A percentile compares a stretch with the other conserved stretches of the same genome.
These are phyloP conservation scores for Colletotrichum musicola DNA, from an alignment of 2,329 filamentous ascomycete genomes.

Conservation along the genomic window DNA sequence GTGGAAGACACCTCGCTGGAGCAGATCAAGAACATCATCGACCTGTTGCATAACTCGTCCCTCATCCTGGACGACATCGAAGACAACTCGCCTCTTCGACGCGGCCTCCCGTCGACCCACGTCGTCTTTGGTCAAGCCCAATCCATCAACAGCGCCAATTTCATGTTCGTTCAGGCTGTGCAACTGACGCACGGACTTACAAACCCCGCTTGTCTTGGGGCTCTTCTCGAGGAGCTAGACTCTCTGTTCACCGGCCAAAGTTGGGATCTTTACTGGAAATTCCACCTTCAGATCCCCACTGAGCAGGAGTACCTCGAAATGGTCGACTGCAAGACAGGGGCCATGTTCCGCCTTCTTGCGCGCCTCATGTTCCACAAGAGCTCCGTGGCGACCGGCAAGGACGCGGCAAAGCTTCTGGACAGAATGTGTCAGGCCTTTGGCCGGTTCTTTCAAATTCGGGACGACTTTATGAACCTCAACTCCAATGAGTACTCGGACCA, in stretches of 20 bases:
- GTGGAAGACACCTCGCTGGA: constrained; percentile 8
- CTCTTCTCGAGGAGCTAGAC: constrained; percentile 42
- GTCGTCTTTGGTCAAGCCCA: constrained; percentile 51
- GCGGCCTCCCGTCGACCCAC: constrained; percentile 52
- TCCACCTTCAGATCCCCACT: constrained; percentile 38
- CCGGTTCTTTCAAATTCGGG: constrained; percentile 49
- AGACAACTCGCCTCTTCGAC: constrained; percentile 49
- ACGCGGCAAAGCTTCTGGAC: not conserved
- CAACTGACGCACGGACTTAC: constrained; percentile 36
- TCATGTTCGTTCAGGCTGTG: constrained; percentile 45
- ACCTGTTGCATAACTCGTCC: constrained; percentile 25
- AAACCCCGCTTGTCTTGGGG: constrained; percentile 39
- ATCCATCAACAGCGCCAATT: constrained; percentile 53
- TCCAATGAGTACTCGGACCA: constrained; percentile 48
- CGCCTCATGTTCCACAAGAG: constrained; percentile 38
- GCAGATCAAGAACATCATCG: constrained; percentile 14
- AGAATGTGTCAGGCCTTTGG: constrained; percentile 41
- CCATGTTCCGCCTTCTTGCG: constrained; percentile 40
- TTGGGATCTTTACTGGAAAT: constrained; percentile 46
- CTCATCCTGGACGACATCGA: constrained; percentile 53
- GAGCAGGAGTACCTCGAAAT: constrained; percentile 46
- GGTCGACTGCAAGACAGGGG: constrained; percentile 44
- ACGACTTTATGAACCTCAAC: constrained; percentile 49
- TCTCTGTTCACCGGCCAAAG: constrained; percentile 45
- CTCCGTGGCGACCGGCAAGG: not conserved